phyloP scores from a whole-genome alignment of 2,329 filamentous ascomycete species.

The Verticillium dahliae region DNA sequence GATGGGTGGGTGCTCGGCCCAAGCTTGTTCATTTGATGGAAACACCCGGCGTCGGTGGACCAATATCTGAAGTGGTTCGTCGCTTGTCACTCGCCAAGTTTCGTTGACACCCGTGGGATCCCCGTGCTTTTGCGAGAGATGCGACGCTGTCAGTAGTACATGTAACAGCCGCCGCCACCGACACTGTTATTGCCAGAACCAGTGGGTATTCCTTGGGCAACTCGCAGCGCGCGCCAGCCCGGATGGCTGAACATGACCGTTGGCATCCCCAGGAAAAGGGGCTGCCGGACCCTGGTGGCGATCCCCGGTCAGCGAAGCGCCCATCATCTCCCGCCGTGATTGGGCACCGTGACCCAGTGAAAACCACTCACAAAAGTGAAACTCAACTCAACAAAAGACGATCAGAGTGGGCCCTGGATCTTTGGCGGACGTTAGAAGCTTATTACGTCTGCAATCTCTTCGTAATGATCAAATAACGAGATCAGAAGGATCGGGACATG shows the following conservation, averaged over 20 bases:
- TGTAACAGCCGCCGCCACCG: not conserved
- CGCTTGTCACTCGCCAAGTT: not conserved
- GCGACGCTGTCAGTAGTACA: not conserved
- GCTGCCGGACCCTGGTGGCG: constrained; percentile 10
- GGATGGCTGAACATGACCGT: not conserved
- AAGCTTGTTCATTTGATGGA: not conserved
- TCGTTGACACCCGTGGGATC: not conserved
- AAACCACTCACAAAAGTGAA: not conserved
- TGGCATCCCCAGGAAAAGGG: not conserved
- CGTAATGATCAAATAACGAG: not conserved
- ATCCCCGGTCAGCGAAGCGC: constrained; percentile 4
- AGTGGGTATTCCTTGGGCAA: not conserved
- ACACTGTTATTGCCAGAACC: not conserved
- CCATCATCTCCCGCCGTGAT: not conserved
- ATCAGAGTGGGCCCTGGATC: not conserved
- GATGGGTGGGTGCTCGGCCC: not conserved
- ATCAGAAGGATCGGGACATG: not conserved
- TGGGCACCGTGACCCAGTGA: not conserved
- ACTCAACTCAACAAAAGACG: not conserved
- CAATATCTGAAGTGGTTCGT: not conserved
- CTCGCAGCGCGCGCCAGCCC: not conserved
- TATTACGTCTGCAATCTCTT: not conserved
- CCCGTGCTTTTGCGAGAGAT: not conserved
- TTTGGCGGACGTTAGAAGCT: not conserved
- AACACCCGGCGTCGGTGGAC: not conserved